phyloP scores from a whole-genome alignment of 192 early-diverging fungal species.

The Globomyces pollinis-pini region DNA sequence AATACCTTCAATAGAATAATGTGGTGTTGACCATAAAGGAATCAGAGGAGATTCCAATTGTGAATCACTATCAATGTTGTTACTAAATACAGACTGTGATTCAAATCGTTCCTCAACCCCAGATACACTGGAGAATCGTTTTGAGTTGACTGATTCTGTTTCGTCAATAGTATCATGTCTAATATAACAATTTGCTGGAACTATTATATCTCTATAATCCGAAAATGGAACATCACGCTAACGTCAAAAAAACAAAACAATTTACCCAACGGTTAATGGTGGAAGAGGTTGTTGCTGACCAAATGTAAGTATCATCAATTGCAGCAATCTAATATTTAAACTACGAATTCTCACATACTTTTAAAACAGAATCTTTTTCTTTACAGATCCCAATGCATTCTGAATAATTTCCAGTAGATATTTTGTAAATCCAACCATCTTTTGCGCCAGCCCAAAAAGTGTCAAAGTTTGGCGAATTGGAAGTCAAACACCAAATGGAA shows the following conservation, averaged over 20 bases:
- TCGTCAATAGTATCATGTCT: neutral
- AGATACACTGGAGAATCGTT: neutral
- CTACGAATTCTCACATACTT: too few species aligned
- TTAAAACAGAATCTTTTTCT: constrained; percentile 74
- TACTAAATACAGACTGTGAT: neutral
- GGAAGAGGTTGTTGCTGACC: constrained; percentile 84
- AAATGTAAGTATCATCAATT: constrained; percentile 75
- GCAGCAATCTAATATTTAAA: too few species aligned
- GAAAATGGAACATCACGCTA: constrained; percentile 52
- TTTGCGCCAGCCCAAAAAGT: constrained; percentile 89
- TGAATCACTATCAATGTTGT: too few species aligned
- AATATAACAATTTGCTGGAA: neutral
- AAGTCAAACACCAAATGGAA: constrained; percentile 85
- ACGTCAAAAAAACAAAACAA: constrained; percentile 17
- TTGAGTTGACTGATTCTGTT: constrained; percentile 6
- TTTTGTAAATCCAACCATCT: constrained; percentile 85
- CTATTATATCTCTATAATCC: neutral
- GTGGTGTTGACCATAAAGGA: constrained; percentile 35
- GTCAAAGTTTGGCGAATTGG: constrained; percentile 74
- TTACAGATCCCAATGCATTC: constrained; percentile 84
- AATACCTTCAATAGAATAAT: constrained; percentile 17
- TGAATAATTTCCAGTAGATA: constrained; percentile 12
- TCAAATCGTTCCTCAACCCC: neutral
- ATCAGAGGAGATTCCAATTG: too few species aligned
- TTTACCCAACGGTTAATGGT: constrained; percentile 78